Evolutionary conservation across 257 asterid genomes (phyloP), one percentile per base, ranked within the genome.

Genomic region (Nicotiana undulata): DNA sequence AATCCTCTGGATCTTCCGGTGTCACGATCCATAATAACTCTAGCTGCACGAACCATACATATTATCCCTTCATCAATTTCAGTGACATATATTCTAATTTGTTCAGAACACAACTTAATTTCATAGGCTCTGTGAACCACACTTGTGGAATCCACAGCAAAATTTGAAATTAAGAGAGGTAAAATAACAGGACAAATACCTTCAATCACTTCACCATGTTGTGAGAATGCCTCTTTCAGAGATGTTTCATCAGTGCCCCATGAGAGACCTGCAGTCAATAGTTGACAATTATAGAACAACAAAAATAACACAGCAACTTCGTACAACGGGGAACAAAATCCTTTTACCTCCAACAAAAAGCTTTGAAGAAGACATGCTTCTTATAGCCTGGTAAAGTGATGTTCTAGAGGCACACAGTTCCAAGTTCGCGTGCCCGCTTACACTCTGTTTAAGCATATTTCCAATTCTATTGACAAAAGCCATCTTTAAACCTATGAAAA

Each of bases 1-100:
- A 95, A 95, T 52, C 99, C 99, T 59, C 98, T 85, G 0, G 99
- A 95, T 82, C 94, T 88, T 66, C 99, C 99, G 76, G 91, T 83
- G 12, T 85, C 97, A 37, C 97, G 99, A 78, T 95, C 98, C 85
- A 80, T 22, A 80, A 95, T 87, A 83, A 95, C 81, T 84, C 89
- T 91, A 77, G 93, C 99, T 95, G 93, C 88, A 82, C 0, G 61
- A 5, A 34, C 9, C 17, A 55, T 28, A 40, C 34, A 29, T 31
- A 22, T 64, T 49, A 64, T 63, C 0, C 10, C 64, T 46, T 18
- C 65, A 52, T 49, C 7, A 49, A 17, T 32, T 46, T 7, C 56
- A 70, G 17, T 10, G 32, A 40, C 11, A 10, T 26, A 65, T 4
- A 40, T 16, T 60, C 26, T 61, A 15, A 37, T 59, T 37, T 34